These are phyloP conservation scores for Penicillium corylophilum DNA, from an alignment of 2,329 filamentous ascomycete genomes.

Conservation along the genomic window DNA sequence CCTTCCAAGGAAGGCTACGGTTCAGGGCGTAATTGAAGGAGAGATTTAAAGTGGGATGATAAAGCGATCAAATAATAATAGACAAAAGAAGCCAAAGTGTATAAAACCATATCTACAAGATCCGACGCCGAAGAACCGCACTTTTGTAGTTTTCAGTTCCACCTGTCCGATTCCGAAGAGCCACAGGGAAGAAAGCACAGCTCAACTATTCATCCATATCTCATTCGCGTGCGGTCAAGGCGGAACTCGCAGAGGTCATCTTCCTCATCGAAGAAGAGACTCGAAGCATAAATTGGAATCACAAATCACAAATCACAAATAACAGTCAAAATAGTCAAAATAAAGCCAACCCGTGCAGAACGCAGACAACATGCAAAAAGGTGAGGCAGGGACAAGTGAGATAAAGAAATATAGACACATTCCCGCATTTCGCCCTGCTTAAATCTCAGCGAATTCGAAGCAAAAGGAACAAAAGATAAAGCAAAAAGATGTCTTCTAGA, in stretches of 20 bases:
- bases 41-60: not conserved
- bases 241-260: slow-evolving; percentile 1
- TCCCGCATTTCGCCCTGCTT: slow-evolving; percentile 3
- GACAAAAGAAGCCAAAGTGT: slow-evolving; percentile 20
- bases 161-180: slow-evolving; percentile 4
- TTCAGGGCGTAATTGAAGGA: not conserved
- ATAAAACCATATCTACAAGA: slow-evolving; percentile 29
- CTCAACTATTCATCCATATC: not conserved
- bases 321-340: not conserved
- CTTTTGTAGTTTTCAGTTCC: slow-evolving; percentile 24
- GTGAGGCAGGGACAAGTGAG: slow-evolving; percentile 6
- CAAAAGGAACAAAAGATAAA: not conserved
- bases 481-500: slow-evolving; percentile 18
- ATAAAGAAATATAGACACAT: slow-evolving; percentile 2
- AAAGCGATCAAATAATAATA: slow-evolving; percentile 12
- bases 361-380: slow-evolving; percentile 13
- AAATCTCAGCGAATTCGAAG: slow-evolving; percentile 3
- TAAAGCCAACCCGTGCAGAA: slow-evolving; percentile 18
- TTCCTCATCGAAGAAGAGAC: slow-evolving; percentile 9
- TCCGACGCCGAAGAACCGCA: slow-evolving; percentile 24
- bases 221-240: not conserved
- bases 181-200: slow-evolving; percentile 8
- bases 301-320: not conserved
- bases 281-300: not conserved
- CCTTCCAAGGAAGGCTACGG: too few species aligned